Conservation (phyloP, 805 yeast species). For the Torulaspora indica region DNA sequence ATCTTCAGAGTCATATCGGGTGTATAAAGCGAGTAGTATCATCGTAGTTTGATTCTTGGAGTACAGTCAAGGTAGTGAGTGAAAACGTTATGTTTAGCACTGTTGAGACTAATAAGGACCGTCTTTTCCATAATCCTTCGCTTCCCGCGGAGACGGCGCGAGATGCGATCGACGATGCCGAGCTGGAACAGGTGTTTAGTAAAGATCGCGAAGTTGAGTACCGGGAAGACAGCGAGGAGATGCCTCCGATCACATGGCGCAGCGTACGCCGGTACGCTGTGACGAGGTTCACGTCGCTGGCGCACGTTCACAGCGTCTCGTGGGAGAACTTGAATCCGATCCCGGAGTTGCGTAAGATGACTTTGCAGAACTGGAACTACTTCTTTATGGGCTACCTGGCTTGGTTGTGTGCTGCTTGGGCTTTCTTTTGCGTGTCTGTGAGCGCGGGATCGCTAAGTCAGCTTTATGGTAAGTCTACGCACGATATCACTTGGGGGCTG, state of each 20-base stretch:
- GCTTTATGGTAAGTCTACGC: conserved; percentile 42
- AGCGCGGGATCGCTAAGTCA: conserved; percentile 49
- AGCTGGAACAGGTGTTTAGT: conserved; percentile 11
- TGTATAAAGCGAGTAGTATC: neutral
- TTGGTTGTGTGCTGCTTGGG: conserved; percentile 73
- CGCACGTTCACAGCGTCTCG: conserved; percentile 27
- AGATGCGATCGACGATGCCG: conserved; percentile 12
- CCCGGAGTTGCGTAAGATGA: conserved; percentile 38
- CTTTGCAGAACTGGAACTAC: conserved; percentile 48
- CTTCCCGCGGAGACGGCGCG: conserved; percentile 11
- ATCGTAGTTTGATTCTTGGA: neutral
- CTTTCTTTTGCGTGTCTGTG: conserved; percentile 59
- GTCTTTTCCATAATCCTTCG: conserved; percentile 14
- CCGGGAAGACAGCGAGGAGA: conserved; percentile 13
- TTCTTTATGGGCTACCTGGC: conserved; percentile 56
- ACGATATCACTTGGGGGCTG: conserved; percentile 65
- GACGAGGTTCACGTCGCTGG: conserved; percentile 30
- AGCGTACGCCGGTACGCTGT: conserved; percentile 19
- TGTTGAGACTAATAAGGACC: neutral
- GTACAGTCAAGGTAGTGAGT: neutral
- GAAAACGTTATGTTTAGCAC: neutral
- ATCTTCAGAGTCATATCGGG: neutral
- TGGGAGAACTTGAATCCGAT: conserved; percentile 41
- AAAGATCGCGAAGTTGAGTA: conserved; percentile 11
- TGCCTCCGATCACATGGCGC: conserved; percentile 2